Base-by-base conservation (phyloP, 257 asterid species). In the Osmanthus fragrans region DNA sequence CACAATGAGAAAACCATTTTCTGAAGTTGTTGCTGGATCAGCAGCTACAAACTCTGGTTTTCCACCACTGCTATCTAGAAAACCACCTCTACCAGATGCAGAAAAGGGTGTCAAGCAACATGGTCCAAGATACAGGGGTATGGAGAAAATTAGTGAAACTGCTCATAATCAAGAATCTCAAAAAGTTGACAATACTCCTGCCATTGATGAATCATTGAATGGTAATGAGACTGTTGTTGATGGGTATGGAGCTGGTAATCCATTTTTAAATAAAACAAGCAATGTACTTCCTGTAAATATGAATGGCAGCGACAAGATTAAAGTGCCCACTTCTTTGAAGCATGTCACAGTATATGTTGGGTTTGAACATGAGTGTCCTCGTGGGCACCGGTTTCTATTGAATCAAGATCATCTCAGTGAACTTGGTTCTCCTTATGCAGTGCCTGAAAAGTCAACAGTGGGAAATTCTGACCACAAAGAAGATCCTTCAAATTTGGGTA, bases 11-110 rank as follows among this genome's bases (percentile, higher is more conserved):
- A 95, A 95, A 77, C 94, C 94, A 8, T 95, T 95, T 82, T 90
- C 98, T 49, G 99, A 95, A 88, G 99, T 95, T 72, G 99, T 95
- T 83, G 96, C 99, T 25, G 99, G 98, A 74, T 82, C 91, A 16
- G 81, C 91, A 49, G 84, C 92, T 82, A 79, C 88, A 60, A 78
- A 82, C 82, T 86, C 97, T 34, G 93, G 83, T 30, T 92, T 92
- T 77, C 98, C 97, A 71, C 97, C 97, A 15, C 97, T 94, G 40
- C 84, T 87, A 71, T 79, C 92, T 33, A 87, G 88, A 82, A 90
- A 85, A 79, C 89, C 84, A 72, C 89, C 85, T 84, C n/a, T 81
- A 58, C 74, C 79, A 67, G 90, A 83, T 73, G 45, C 76, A 30
- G 96, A 81, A 60, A 89, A 86, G 78, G 89, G 79, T 80, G 80